Evolutionary conservation across 768 basidiomycete genomes (phyloP).

Genomic region (Suillus plorans): DNA sequence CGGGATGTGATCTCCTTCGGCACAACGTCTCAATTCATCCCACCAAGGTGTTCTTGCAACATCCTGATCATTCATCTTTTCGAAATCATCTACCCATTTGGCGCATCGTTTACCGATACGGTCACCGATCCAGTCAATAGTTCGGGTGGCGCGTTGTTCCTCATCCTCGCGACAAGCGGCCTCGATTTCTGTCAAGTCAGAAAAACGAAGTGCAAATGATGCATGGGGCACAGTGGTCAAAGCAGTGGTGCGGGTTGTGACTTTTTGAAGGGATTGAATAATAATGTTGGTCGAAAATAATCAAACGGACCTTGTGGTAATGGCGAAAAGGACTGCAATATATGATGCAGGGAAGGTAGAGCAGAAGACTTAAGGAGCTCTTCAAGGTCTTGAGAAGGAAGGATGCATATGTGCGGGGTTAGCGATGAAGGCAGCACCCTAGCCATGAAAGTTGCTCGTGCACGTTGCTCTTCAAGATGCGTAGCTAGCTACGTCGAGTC

Average conservation of each 20-base stretch:
- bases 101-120: constrained; percentile 62
- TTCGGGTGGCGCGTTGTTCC: constrained; percentile 72
- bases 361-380: constrained; percentile 56
- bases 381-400: constrained; percentile 69
- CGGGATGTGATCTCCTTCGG: constrained; percentile 75
- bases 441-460: constrained; percentile 35
- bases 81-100: constrained; percentile 71
- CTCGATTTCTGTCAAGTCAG: constrained; percentile 71
- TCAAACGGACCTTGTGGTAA: constrained; percentile 67
- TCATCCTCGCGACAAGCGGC: constrained; percentile 76
- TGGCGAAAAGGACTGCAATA: constrained; percentile 84
- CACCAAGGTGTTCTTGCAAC: constrained; percentile 73
- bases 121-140: constrained; percentile 84
- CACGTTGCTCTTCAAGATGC: background rate
- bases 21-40: constrained; percentile 78
- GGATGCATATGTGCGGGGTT: constrained; percentile 77
- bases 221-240: constrained; percentile 68
- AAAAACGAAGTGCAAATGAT: constrained; percentile 77
- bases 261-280: constrained; percentile 36
- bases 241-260: constrained; percentile 76
- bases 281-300: constrained; percentile 4
- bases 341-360: constrained; percentile 67
- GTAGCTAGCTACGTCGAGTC: background rate
- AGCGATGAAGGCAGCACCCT: constrained; percentile 67
- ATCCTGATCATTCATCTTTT: constrained; percentile 43